Evolutionary conservation across 2,329 filamentous ascomycete genomes (phyloP).

Genomic region (Aspergillus sp.): DNA sequence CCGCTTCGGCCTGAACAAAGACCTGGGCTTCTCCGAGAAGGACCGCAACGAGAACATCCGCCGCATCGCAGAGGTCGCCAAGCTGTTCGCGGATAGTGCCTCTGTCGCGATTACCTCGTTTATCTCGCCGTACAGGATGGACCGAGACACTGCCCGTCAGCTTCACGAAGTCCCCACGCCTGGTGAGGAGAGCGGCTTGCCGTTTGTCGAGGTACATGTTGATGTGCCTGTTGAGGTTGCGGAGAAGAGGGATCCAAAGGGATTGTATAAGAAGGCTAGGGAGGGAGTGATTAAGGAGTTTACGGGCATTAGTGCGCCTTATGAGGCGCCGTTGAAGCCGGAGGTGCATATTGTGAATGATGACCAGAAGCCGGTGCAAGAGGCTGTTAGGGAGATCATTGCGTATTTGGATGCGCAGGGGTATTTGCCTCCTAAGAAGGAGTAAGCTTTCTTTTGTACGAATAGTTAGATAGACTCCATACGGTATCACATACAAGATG

Average conservation of each 20-base stretch:
- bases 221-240: constrained; percentile 87
- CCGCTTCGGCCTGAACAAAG: constrained; percentile 95
- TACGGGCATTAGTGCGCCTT: constrained; percentile 89
- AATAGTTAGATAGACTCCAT: too few species aligned
- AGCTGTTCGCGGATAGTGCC: constrained; percentile 87
- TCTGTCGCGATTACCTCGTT: constrained; percentile 90
- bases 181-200: constrained; percentile 58
- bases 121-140: constrained; percentile 88
- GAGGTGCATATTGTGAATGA: constrained; percentile 84
- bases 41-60: constrained; percentile 98
- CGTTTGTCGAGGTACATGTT: constrained; percentile 90
- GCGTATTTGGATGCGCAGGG: constrained; percentile 67
- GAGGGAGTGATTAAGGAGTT: constrained; percentile 95
- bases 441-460: constrained; percentile 14
- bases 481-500: too few species aligned
- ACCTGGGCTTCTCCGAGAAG: constrained; percentile 86
- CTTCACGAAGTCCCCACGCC: constrained; percentile 62
- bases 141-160: constrained; percentile 73
- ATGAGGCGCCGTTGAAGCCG: constrained; percentile 77
- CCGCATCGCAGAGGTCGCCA: constrained; percentile 91
- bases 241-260: constrained; percentile 94
- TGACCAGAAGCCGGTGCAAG: constrained; percentile 70
- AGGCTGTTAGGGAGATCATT: constrained; percentile 79
- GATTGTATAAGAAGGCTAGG: constrained; percentile 92
- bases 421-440: constrained; percentile 43